Percentiles rank a stretch among this genome's conserved stretches.
phyloP scores from a whole-genome alignment of 2,329 filamentous ascomycete species.

The Pyrenophora tritici-repentis region DNA sequence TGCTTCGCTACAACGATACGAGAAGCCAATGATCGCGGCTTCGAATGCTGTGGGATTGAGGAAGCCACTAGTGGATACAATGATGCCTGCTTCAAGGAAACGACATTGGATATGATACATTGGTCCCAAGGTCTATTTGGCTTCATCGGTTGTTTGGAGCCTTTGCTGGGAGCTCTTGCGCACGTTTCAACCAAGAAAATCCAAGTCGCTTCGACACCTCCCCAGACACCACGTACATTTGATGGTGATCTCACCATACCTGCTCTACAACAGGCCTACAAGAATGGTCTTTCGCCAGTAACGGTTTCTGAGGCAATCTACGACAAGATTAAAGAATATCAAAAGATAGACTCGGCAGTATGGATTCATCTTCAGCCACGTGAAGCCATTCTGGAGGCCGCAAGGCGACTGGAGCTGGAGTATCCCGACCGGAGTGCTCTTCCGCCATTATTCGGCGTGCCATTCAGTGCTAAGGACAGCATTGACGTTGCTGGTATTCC shows the following conservation, averaged over 20 bases:
- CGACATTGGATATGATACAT: constrained; percentile 57
- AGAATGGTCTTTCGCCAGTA: constrained; percentile 50
- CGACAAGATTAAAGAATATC: constrained; percentile 56
- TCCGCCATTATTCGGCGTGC: constrained; percentile 61
- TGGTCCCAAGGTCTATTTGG: constrained; percentile 60
- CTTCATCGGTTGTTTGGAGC: constrained; percentile 53
- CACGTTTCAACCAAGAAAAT: constrained; percentile 15
- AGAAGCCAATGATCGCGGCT: constrained; percentile 65
- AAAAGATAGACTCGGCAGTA: constrained; percentile 54
- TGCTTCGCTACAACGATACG: constrained; percentile 62
- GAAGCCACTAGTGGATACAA: constrained; percentile 56
- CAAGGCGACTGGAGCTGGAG: constrained; percentile 48
- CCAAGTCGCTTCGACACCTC: constrained; percentile 23
- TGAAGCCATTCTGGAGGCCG: constrained; percentile 49
- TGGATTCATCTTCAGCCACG: constrained; percentile 56
- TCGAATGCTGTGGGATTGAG: constrained; percentile 59
- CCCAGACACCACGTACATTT: constrained; percentile 48
- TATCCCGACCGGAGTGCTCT: constrained; percentile 48
- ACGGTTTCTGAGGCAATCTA: constrained; percentile 53
- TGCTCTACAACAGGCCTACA: constrained; percentile 53
- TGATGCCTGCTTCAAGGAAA: constrained; percentile 52
- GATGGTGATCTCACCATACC: constrained; percentile 52
- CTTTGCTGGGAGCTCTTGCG: constrained; percentile 42
- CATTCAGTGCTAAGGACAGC: constrained; percentile 63
- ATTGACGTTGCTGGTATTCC: constrained; percentile 58